Evolutionary conservation across 768 basidiomycete genomes (phyloP).

Genomic region (Tylopilus sp.): DNA sequence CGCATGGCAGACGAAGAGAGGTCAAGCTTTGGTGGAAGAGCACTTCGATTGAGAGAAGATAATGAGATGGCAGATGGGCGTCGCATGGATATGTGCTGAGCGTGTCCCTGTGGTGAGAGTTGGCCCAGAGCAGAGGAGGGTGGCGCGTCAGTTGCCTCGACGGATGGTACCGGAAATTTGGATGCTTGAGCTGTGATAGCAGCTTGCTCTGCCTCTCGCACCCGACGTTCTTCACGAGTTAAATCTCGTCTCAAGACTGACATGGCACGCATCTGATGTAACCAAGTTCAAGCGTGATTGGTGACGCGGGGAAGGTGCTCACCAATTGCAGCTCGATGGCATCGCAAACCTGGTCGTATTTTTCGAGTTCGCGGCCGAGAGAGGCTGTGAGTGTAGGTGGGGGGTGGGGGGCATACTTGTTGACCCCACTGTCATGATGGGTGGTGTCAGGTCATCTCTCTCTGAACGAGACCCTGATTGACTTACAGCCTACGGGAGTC

Average conservation of each 20-base stretch:
- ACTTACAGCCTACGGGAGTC: slow-evolving; percentile 64
- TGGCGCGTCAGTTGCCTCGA: slow-evolving; percentile 18
- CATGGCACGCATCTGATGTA: slow-evolving; percentile 61
- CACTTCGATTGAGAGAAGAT: slow-evolving; percentile 71
- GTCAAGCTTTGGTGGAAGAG: slow-evolving; percentile 74
- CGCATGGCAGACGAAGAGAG: slow-evolving; percentile 67
- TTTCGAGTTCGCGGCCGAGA: slow-evolving; percentile 71
- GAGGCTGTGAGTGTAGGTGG: slow-evolving; percentile 62
- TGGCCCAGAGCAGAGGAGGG: slow-evolving; percentile 31
- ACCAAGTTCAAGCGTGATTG: background rate
- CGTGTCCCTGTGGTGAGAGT: slow-evolving; percentile 34
- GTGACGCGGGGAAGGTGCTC: slow-evolving; percentile 25
- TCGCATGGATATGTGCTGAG: slow-evolving; percentile 37
- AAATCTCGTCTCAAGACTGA: slow-evolving; percentile 70
- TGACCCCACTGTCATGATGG: slow-evolving; percentile 45
- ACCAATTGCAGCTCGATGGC: slow-evolving; percentile 71
- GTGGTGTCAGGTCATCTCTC: background rate
- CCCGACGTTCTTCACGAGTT: slow-evolving; percentile 54
- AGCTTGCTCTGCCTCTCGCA: slow-evolving; percentile 42
- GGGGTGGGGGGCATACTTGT: slow-evolving; percentile 54
- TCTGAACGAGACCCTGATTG: background rate
- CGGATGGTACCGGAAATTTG: slow-evolving; percentile 23
- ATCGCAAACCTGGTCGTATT: slow-evolving; percentile 78
- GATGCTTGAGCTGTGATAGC: slow-evolving; percentile 34
- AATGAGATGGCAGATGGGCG: slow-evolving; percentile 77